Conservation (phyloP, 2,329 filamentous ascomycete genomes). For the Penicillium sp. region DNA sequence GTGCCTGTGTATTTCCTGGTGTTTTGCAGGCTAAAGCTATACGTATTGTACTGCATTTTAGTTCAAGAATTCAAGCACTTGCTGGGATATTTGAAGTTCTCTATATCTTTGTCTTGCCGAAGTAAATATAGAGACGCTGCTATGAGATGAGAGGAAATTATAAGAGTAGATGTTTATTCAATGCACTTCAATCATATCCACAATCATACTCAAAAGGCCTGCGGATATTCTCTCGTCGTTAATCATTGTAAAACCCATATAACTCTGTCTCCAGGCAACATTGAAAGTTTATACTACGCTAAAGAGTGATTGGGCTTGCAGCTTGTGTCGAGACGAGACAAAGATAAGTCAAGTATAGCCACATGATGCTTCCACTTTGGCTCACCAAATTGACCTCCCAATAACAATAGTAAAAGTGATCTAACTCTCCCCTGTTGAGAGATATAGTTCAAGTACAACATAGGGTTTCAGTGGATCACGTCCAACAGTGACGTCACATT, state of each 20-base stretch:
- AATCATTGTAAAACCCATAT: constrained; percentile 73
- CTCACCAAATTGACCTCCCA: neutral
- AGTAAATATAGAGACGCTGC: neutral
- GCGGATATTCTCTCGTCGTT: constrained; percentile 61
- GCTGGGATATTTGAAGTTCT: too few species aligned
- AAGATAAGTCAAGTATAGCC: neutral
- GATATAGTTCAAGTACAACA: constrained; percentile 65
- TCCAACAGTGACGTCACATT: constrained; percentile 53
- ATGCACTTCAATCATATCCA: constrained; percentile 44
- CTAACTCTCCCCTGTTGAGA: constrained; percentile 5
- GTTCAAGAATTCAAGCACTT: neutral
- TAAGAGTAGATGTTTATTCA: neutral
- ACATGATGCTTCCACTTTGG: neutral
- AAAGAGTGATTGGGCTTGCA: neutral
- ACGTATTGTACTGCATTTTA: neutral
- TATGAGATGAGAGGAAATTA: neutral
- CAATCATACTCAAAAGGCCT: constrained; percentile 56
- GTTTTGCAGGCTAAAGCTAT: neutral
- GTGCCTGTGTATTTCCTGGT: neutral
- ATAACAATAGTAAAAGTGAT: constrained; percentile 61
- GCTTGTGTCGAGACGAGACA: neutral
- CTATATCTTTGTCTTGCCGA: neutral
- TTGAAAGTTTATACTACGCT: constrained; percentile 61
- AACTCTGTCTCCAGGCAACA: constrained; percentile 61
- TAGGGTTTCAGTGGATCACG: constrained; percentile 65